Conservation (phyloP, 163 green algal genomes). For the Chlamydomonas reinhardtii region DNA sequence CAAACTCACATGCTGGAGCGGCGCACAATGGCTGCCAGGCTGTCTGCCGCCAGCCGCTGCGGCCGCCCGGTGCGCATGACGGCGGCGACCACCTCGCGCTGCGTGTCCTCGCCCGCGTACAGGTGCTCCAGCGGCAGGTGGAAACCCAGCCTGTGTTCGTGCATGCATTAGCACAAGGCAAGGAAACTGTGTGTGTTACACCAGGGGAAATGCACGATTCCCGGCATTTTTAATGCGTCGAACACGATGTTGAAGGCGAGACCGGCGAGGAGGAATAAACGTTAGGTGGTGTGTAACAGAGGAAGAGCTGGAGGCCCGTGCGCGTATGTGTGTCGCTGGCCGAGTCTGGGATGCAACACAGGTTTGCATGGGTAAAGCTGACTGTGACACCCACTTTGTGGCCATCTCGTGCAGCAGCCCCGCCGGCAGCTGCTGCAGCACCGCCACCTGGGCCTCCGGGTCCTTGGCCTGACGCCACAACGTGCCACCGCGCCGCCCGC, state of each 20-base stretch:
- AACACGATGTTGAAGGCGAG: no score
- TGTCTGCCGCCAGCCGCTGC: slow-evolving; percentile 23
- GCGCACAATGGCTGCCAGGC: slow-evolving; percentile 27
- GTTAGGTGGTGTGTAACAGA: no score
- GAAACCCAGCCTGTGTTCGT: slow-evolving; percentile 23
- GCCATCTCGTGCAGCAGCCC: slow-evolving; percentile 44
- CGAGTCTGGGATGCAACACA: no score
- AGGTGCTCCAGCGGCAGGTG: slow-evolving; percentile 37
- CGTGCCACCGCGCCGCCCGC: background rate
- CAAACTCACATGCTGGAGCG: slow-evolving; percentile 34
- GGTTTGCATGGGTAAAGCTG: no score
- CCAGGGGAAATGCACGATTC: no score
- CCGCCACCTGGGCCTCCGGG: background rate
- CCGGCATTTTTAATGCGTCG: no score
- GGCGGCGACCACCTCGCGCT: slow-evolving; percentile 40
- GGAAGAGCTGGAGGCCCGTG: no score
- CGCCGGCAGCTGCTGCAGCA: slow-evolving; percentile 38
- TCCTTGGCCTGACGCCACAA: slow-evolving; percentile 25
- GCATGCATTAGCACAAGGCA: no score
- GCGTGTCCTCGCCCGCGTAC: slow-evolving; percentile 8
- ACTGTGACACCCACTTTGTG: background rate
- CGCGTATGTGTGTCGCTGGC: no score
- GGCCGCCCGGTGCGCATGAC: background rate
- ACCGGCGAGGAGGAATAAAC: no score
- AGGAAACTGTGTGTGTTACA: no score